Base-by-base conservation (phyloP, 202 grass and related monocot species). In the Brachypodium distachyon region DNA sequence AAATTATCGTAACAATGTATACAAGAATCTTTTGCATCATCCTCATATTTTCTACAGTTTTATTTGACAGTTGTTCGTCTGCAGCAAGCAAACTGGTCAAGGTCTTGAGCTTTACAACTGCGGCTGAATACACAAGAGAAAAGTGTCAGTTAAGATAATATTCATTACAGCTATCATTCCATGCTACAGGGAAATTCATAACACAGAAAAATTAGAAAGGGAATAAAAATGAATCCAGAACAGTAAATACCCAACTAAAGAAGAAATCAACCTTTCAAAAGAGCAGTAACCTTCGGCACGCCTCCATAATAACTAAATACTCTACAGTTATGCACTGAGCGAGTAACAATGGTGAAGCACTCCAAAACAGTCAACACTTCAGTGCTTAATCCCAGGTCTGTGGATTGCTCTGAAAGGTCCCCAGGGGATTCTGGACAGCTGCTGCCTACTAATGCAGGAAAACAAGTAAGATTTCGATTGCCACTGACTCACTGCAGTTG, bases 221-320 rank as follows among this genome's bases (percentile, higher is more conserved):
- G 34, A 84, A 70, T 50, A 32, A 77, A 38, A 42, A 79, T 33
- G 13, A 63, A 58, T 61, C 22, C 43, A 77, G 31, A 77, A 82
- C 22, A 42, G 70, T 53, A 73, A 58, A 56, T 48, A 51, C 54
- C 8, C 42, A 82, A 40, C 9, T 55, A 37, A 75, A 72, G 32
- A 66, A 47, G 77, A 55, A 61, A 50, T 69, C 60, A 90, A 98
- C 95, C 95, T 95, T 98, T 98, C 60, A 98, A 78, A 92, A 98
- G 89, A 80, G 91, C 91, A 85, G 87, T 95, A 67, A 93, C 77
- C 79, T 95, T 98, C 76, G 87, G 95, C 68, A 98, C 73, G 72
- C 95, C 95, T 84, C 95, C 95, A 81, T 95, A 98, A 77, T 98
- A 98, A 70, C 77, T 84, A 90, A 98, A 98, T 81, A 98, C 95